Evolutionary conservation across 2,329 filamentous ascomycete genomes (phyloP).

Genomic region (Penicillium sp.): DNA sequence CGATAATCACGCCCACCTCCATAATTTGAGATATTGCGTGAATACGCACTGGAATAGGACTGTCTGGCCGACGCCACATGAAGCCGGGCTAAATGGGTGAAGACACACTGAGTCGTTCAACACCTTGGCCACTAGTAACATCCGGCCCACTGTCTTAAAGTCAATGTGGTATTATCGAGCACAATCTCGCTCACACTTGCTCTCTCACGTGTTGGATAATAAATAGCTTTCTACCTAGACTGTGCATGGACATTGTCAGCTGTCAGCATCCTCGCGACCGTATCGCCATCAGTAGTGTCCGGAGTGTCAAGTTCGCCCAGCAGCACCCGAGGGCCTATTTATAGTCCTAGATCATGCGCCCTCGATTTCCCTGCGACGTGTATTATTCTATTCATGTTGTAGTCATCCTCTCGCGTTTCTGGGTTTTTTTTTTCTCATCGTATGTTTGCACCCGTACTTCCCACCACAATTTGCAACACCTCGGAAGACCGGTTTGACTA

Average conservation of each 20-base stretch:
- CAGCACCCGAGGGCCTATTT: constrained; percentile 5
- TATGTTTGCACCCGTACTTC: constrained; percentile 1
- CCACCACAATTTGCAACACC: constrained; percentile 1
- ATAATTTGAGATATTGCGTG: not conserved
- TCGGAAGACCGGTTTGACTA: constrained; percentile 1
- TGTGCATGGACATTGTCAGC: constrained; percentile 5
- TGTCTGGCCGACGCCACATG: constrained; percentile 15
- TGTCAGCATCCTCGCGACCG: constrained; percentile 5
- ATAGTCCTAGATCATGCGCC: constrained; percentile 1
- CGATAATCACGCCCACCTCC: constrained; percentile 8
- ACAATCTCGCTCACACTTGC: not conserved
- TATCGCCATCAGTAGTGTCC: constrained; percentile 8
- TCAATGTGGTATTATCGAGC: constrained; percentile 7
- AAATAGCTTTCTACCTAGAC: constrained; percentile 3
- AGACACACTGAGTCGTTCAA: constrained; percentile 14
- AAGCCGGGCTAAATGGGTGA: constrained; percentile 10
- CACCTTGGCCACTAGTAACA: constrained; percentile 9
- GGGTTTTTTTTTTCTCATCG: not conserved
- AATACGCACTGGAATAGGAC: constrained; percentile 11
- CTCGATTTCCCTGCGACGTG: constrained; percentile 4
- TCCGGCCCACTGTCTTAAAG: constrained; percentile 2
- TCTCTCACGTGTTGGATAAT: constrained; percentile 3
- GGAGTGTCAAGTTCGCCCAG: constrained; percentile 11
- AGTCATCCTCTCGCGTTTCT: not conserved
- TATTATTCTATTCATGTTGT: constrained; percentile 6